Conservation (phyloP, 257 asterid genomes). For the Scutellaria baicalensis region DNA sequence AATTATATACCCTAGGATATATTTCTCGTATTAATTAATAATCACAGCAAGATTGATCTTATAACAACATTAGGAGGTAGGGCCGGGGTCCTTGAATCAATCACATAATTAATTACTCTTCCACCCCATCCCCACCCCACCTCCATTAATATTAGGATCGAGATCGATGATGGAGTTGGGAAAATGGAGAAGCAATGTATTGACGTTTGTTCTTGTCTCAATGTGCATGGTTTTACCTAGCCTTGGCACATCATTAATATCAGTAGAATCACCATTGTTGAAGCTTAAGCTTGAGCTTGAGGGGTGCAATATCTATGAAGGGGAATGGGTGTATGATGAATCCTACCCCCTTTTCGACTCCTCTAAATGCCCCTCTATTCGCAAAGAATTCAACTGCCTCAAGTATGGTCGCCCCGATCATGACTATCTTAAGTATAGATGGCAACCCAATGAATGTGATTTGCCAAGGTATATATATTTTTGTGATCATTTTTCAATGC, state of each 20-base stretch:
- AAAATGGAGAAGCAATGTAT: background rate
- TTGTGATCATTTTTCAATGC: background rate
- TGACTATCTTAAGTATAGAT: constrained; percentile 49
- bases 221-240: background rate
- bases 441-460: constrained; percentile 57
- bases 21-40: too few species aligned
- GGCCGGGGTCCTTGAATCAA: too few species aligned
- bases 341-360: constrained; percentile 61
- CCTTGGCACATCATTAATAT: too few species aligned
- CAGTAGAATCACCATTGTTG: too few species aligned
- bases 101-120: too few species aligned
- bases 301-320: constrained; percentile 45
- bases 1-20: too few species aligned
- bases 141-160: background rate
- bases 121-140: background rate
- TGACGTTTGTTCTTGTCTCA: background rate
- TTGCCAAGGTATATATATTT: constrained; percentile 39
- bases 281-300: background rate
- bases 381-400: constrained; percentile 55
- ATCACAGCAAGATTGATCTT: too few species aligned
- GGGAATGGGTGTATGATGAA: constrained; percentile 53
- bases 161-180: background rate
- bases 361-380: constrained; percentile 35
- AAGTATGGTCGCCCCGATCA: constrained; percentile 49
- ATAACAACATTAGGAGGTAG: background rate